A percentile compares a stretch with the other conserved stretches of the same genome.
phyloP scores from a whole-genome alignment of 1,284 basidiomycete species.

The Hymenochaete sp. region DNA sequence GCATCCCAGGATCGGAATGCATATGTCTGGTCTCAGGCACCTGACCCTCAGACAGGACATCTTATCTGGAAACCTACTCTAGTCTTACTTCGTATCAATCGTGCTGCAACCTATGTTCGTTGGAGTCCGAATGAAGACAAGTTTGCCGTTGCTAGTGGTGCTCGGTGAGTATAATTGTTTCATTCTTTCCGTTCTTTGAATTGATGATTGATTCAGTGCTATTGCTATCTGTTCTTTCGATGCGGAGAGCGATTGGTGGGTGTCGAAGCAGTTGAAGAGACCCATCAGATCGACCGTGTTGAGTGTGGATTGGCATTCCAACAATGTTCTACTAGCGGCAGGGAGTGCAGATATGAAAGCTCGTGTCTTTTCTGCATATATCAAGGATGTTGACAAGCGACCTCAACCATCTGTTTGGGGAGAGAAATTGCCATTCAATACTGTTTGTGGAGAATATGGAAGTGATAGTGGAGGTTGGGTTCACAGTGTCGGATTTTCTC shows the following conservation, averaged over 20 bases:
- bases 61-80: slow-evolving; percentile 91
- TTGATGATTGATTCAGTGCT: slow-evolving; percentile 42
- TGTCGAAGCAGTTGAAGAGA: slow-evolving; percentile 95
- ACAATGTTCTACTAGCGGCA: slow-evolving; percentile 90
- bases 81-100: slow-evolving; percentile 91
- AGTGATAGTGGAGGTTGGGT: slow-evolving; percentile 95
- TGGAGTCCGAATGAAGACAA: slow-evolving; percentile 99
- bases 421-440: slow-evolving; percentile 95
- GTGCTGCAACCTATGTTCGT: slow-evolving; percentile 90
- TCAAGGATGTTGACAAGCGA: slow-evolving; percentile 97
- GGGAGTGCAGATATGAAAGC: slow-evolving; percentile 95
- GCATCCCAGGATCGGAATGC: slow-evolving; percentile 98
- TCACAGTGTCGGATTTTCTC: slow-evolving; percentile 92
- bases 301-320: slow-evolving; percentile 95
- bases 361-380: slow-evolving; percentile 96
- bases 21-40: slow-evolving; percentile 91
- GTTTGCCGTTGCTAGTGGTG: slow-evolving; percentile 96
- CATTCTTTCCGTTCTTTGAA: slow-evolving; percentile 8
- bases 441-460: slow-evolving; percentile 89
- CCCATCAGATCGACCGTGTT: slow-evolving; percentile 91
- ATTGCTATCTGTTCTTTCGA: slow-evolving; percentile 95
- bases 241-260: slow-evolving; percentile 99
- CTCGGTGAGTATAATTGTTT: slow-evolving; percentile 49
- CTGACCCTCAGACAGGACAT: slow-evolving; percentile 61
- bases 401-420: slow-evolving; percentile 93